Conservation (phyloP, 306 rosid species). For the Malus asiatica region DNA sequence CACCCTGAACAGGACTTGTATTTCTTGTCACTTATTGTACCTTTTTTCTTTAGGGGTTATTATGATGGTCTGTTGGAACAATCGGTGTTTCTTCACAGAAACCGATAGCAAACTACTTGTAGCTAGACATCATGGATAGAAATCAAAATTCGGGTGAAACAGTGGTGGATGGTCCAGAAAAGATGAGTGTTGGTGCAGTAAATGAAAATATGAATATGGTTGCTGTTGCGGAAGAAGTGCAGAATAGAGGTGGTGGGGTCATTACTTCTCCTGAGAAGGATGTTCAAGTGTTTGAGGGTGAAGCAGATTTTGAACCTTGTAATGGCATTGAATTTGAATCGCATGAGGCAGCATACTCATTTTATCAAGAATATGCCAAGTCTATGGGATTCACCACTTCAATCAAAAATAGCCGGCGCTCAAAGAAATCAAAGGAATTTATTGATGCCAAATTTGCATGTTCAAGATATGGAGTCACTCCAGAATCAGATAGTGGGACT, state of each 20-base stretch:
- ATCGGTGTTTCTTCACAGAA: not conserved
- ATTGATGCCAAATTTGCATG: constrained; percentile 95
- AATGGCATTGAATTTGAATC: constrained; percentile 78
- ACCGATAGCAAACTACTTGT: constrained; percentile 1
- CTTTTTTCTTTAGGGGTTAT: not conserved
- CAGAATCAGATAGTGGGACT: constrained; percentile 76
- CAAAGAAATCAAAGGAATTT: constrained; percentile 90
- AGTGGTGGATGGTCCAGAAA: constrained; percentile 23
- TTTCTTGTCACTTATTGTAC: not conserved
- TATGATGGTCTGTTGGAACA: not conserved
- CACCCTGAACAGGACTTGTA: not conserved
- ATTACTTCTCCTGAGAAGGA: constrained; percentile 48
- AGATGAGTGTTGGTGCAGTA: constrained; percentile 22
- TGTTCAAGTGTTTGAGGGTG: constrained; percentile 52
- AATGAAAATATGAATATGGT: constrained; percentile 47
- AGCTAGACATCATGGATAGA: constrained; percentile 19
- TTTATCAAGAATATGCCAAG: constrained; percentile 88
- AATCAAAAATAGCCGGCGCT: constrained; percentile 83
- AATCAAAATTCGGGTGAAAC: constrained; percentile 8
- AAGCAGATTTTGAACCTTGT: constrained; percentile 66
- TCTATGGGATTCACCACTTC: constrained; percentile 98
- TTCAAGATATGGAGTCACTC: constrained; percentile 88
- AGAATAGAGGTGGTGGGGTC: constrained; percentile 28
- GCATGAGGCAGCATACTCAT: constrained; percentile 74
- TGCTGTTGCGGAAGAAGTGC: constrained; percentile 49